phyloP scores from a whole-genome alignment of 2,329 filamentous ascomycete genomes.

The Pestalotiopsis fici region DNA sequence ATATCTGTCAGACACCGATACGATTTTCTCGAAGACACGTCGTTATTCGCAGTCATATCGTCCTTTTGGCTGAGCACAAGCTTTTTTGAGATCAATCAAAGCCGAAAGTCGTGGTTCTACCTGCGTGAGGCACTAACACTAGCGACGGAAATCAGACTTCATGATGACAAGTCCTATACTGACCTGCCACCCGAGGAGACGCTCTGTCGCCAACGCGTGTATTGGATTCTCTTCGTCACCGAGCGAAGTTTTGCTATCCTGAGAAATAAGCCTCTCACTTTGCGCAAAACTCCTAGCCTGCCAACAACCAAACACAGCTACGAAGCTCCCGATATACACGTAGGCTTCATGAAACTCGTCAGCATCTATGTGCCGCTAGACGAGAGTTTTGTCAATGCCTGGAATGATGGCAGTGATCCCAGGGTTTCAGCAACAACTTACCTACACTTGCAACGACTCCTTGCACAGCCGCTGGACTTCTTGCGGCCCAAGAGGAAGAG shows the following conservation, averaged over 20 bases:
- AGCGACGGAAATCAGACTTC: slow-evolving; percentile 58
- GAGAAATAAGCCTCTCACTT: slow-evolving; percentile 62
- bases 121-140: slow-evolving; percentile 62
- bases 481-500: slow-evolving; percentile 21
- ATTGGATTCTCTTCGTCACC: slow-evolving; percentile 64
- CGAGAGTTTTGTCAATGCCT: slow-evolving; percentile 62
- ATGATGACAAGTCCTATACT: slow-evolving; percentile 58
- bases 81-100: slow-evolving; percentile 62
- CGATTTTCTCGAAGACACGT: slow-evolving; percentile 58
- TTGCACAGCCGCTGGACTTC: slow-evolving; percentile 33
- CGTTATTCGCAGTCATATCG: slow-evolving; percentile 58
- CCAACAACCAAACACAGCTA: slow-evolving; percentile 53
- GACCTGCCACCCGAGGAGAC: slow-evolving; percentile 48
- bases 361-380: slow-evolving; percentile 64
- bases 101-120: slow-evolving; percentile 64
- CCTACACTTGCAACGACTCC: slow-evolving; percentile 33
- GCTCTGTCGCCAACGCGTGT: slow-evolving; percentile 56
- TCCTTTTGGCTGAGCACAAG: slow-evolving; percentile 63
- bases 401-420: slow-evolving; percentile 58
- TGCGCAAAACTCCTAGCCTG: slow-evolving; percentile 59
- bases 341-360: slow-evolving; percentile 62
- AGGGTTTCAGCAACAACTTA: slow-evolving; percentile 33
- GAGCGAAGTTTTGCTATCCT: slow-evolving; percentile 65
- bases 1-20: slow-evolving; percentile 55
- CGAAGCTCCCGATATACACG: slow-evolving; percentile 52